Evolutionary conservation across 129 eudicot species (phyloP).

Genomic region (Gnaphalium uliginosum): DNA sequence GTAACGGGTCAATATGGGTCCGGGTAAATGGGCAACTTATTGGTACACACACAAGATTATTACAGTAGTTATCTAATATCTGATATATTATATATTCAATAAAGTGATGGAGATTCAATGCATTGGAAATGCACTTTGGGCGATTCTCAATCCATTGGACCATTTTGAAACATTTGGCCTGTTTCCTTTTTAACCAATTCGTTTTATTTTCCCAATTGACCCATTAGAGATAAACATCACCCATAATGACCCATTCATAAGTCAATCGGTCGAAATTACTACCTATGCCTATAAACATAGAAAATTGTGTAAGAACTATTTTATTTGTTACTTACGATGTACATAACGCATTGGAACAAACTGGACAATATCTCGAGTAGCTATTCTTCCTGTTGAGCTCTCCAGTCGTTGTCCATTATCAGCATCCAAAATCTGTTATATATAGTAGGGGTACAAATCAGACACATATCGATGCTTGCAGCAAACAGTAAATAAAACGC

Average conservation of each 20-base stretch:
- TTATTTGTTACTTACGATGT: constrained; percentile 48
- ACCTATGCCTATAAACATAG: not conserved
- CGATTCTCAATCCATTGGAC: not conserved
- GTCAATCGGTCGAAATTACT: not conserved
- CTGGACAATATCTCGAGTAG: constrained; percentile 94
- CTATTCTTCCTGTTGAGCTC: constrained; percentile 88
- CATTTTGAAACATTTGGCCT: not conserved
- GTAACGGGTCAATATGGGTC: not conserved
- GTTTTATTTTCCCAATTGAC: not conserved
- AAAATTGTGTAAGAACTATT: not conserved
- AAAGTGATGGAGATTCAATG: not conserved
- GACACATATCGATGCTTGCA: not conserved
- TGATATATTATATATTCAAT: not conserved
- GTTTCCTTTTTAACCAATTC: not conserved
- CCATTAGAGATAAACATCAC: not conserved
- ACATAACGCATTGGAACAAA: constrained; percentile 92
- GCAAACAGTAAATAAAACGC: not conserved
- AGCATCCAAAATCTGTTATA: constrained; percentile 79
- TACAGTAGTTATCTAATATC: too few species aligned
- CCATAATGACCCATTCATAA: not conserved
- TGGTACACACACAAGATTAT: too few species aligned
- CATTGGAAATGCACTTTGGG: not conserved
- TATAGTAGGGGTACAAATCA: not conserved
- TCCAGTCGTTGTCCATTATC: constrained; percentile 76
- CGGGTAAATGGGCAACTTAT: not conserved